These are phyloP conservation scores for Amylocystis lapponica DNA, from an alignment of 768 basidiomycete genomes.

Conservation along the genomic window DNA sequence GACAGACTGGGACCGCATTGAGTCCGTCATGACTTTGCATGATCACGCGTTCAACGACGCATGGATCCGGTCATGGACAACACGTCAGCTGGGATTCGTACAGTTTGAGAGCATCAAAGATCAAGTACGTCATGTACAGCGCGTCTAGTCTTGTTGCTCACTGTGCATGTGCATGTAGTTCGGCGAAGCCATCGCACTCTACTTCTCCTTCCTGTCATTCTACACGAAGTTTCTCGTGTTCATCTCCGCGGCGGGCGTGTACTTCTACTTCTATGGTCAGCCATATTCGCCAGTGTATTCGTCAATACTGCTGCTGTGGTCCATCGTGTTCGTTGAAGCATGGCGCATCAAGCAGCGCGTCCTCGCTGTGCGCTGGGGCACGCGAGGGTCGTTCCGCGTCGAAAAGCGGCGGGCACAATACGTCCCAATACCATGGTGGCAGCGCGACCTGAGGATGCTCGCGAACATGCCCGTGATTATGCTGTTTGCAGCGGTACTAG, in stretches of 20 bases:
- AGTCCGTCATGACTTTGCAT: constrained; percentile 80
- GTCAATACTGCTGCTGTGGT: constrained; percentile 73
- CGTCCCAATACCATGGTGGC: constrained; percentile 57
- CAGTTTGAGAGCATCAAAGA: constrained; percentile 67
- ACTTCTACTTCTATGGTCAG: constrained; percentile 63
- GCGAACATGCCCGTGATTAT: constrained; percentile 69
- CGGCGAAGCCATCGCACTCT: constrained; percentile 78
- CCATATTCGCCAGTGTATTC: constrained; percentile 80
- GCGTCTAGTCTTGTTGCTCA: constrained; percentile 6
- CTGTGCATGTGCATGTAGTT: constrained; percentile 42
- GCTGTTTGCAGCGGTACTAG: constrained; percentile 65
- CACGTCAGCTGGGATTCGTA: constrained; percentile 52
- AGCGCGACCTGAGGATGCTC: constrained; percentile 59
- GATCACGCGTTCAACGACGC: constrained; percentile 73
- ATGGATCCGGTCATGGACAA: constrained; percentile 78
- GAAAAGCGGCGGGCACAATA: constrained; percentile 67
- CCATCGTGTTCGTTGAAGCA: constrained; percentile 80
- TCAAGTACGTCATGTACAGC: constrained; percentile 43
- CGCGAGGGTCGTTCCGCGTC: constrained; percentile 68
- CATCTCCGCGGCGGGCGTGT: constrained; percentile 64
- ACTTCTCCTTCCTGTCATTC: constrained; percentile 83
- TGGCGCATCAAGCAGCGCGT: constrained; percentile 87
- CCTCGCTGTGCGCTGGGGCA: constrained; percentile 79
- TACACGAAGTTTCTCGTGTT: constrained; percentile 79
- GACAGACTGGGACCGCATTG: constrained; percentile 72